phyloP scores from a whole-genome alignment of 352 stramenopile species.

The Elongisporangium undulatum region DNA sequence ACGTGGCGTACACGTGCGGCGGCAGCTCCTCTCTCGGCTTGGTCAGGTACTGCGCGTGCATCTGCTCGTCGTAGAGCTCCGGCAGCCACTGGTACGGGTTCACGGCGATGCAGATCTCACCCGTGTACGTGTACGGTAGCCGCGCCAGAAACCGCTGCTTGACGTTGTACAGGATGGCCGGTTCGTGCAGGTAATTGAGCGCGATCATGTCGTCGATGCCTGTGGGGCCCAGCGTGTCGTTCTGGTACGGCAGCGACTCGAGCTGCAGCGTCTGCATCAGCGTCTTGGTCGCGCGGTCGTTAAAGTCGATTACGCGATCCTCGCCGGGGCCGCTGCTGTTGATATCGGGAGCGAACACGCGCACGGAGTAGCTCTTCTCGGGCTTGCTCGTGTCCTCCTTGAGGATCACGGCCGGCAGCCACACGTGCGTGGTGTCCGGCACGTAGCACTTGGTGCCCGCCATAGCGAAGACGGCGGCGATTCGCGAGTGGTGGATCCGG shows the following conservation, averaged over 20 bases:
- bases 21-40: slow-evolving; percentile 63
- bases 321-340: slow-evolving; percentile 5
- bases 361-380: slow-evolving; percentile 57
- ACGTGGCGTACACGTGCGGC: slow-evolving; percentile 91
- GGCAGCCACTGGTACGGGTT: slow-evolving; percentile 95
- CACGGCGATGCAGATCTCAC: slow-evolving; percentile 95
- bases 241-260: slow-evolving; percentile 75
- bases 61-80: slow-evolving; percentile 69
- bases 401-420: slow-evolving; percentile 71
- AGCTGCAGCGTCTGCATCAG: slow-evolving; percentile 61
- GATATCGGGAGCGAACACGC: slow-evolving; percentile 31
- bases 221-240: slow-evolving; percentile 47
- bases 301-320: slow-evolving; percentile 72
- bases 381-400: slow-evolving; percentile 55
- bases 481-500: not conserved
- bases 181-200: slow-evolving; percentile 89
- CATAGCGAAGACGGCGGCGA: not conserved
- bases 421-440: slow-evolving; percentile 70
- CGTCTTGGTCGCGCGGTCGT: slow-evolving; percentile 57
- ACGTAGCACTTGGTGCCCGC: slow-evolving; percentile 79
- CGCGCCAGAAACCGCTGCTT: slow-evolving; percentile 78
- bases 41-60: slow-evolving; percentile 68
- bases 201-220: slow-evolving; percentile 86
- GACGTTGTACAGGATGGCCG: slow-evolving; percentile 92
- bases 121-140: slow-evolving; percentile 97